Percentiles rank a stretch among this genome's conserved stretches.
These are phyloP conservation scores for Fusarium beomiforme DNA, from an alignment of 2,329 filamentous ascomycete species.

Conservation along the genomic window DNA sequence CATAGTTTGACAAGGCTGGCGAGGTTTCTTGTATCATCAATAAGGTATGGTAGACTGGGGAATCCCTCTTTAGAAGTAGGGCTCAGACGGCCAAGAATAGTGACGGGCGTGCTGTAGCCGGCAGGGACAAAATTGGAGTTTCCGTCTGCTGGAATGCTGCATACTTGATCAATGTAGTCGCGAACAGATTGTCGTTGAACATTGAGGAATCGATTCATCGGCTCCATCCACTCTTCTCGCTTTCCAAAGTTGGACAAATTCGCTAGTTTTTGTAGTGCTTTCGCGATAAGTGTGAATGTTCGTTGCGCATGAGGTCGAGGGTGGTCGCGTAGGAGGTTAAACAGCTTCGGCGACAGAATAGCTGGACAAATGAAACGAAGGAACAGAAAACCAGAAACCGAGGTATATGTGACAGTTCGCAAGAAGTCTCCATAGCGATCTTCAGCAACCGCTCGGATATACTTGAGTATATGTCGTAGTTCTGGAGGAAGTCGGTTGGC, in stretches of 20 bases:
- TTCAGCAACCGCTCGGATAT: slow-evolving; percentile 90
- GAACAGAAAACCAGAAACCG: slow-evolving; percentile 94
- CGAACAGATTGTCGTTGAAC: slow-evolving; percentile 83
- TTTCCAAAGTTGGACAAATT: slow-evolving; percentile 92
- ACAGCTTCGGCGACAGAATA: slow-evolving; percentile 94
- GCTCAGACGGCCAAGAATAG: slow-evolving; percentile 85
- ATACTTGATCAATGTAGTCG: slow-evolving; percentile 86
- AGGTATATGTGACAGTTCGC: slow-evolving; percentile 89
- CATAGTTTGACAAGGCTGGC: slow-evolving; percentile 85
- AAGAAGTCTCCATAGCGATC: slow-evolving; percentile 94
- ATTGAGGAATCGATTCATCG: slow-evolving; percentile 90
- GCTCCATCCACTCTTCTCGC: slow-evolving; percentile 99
- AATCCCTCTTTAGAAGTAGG: slow-evolving; percentile 89
- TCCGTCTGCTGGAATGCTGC: slow-evolving; percentile 80
- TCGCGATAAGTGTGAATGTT: slow-evolving; percentile 90
- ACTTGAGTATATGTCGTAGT: slow-evolving; percentile 85
- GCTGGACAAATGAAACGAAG: slow-evolving; percentile 95
- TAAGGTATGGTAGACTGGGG: slow-evolving; percentile 89
- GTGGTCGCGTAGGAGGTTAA: slow-evolving; percentile 84
- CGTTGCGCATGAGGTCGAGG: slow-evolving; percentile 84
- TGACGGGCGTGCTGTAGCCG: slow-evolving; percentile 91
- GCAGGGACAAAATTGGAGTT: slow-evolving; percentile 74
- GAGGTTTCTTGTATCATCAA: slow-evolving; percentile 88
- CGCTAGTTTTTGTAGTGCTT: slow-evolving; percentile 88
- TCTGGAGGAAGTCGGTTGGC: slow-evolving; percentile 81